phyloP scores from a whole-genome alignment of 2,329 filamentous ascomycete genomes.

The Pyrenophora teres region DNA sequence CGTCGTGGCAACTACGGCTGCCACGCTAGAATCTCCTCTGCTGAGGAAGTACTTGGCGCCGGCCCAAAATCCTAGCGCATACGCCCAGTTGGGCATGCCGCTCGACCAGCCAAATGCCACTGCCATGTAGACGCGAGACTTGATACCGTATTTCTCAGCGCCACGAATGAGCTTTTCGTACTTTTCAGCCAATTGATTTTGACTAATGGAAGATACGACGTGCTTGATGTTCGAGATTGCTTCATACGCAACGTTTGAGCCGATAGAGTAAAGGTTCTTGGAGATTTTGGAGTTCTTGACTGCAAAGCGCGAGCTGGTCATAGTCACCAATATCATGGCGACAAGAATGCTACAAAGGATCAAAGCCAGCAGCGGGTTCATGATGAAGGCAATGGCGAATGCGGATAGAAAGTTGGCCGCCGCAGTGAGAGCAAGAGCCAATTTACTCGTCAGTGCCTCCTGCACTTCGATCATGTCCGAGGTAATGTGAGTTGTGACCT shows the following conservation, averaged over 20 bases:
- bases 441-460: not conserved
- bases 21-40: not conserved
- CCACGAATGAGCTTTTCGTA: not conserved
- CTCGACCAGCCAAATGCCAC: not conserved
- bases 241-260: not conserved
- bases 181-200: not conserved
- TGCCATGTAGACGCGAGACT: not conserved
- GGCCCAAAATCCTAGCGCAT: not conserved
- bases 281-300: not conserved
- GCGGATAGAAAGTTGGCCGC: not conserved
- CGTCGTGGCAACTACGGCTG: not conserved
- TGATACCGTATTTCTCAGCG: not conserved
- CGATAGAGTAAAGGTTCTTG: not conserved
- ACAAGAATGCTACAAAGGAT: not conserved
- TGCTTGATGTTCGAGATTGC: not conserved
- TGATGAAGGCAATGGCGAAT: not conserved
- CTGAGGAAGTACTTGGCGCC: not conserved
- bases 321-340: not conserved
- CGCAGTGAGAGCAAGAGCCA: not conserved
- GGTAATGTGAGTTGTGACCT: not conserved
- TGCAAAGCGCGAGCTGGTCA: not conserved
- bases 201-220: not conserved
- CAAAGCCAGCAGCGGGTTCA: not conserved
- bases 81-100: not conserved
- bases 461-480: slow-evolving; percentile 1